Evolutionary conservation across 352 stramenopile genomes (phyloP).

Genomic region (Globisporangium parvum): DNA sequence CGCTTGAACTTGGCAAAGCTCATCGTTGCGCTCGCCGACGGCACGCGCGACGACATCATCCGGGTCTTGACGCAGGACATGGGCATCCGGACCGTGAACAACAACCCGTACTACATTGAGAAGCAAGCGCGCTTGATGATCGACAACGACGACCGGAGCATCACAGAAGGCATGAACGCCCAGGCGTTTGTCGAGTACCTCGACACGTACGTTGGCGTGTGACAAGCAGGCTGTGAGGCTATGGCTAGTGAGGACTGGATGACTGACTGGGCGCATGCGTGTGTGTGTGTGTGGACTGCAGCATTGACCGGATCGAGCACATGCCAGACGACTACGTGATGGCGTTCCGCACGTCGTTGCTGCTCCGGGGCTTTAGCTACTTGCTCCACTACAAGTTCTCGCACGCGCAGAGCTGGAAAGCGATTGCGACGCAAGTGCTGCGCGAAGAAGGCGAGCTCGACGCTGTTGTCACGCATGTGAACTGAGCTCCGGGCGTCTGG

Average conservation of each 20-base stretch:
- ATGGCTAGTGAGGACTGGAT: too few relatives aligned
- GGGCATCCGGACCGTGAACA: slow-evolving; percentile 66
- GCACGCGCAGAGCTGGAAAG: slow-evolving; percentile 76
- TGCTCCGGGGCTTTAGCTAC: slow-evolving; percentile 83
- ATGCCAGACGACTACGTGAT: slow-evolving; percentile 86
- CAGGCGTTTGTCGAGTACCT: slow-evolving; percentile 84
- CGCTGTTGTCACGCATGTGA: neutral
- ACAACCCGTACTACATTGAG: slow-evolving; percentile 78
- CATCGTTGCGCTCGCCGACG: slow-evolving; percentile 77
- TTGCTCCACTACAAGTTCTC: slow-evolving; percentile 84
- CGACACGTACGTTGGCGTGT: slow-evolving; percentile 51
- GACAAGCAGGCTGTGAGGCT: too few relatives aligned
- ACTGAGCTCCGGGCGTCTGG: too few relatives aligned
- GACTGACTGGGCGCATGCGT: too few relatives aligned
- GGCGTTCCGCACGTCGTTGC: slow-evolving; percentile 78
- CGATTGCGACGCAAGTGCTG: slow-evolving; percentile 56
- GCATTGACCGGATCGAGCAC: slow-evolving; percentile 75
- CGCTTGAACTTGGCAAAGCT: slow-evolving; percentile 71
- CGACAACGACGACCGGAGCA: slow-evolving; percentile 74
- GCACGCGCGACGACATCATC: slow-evolving; percentile 70
- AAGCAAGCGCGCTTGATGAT: slow-evolving; percentile 83
- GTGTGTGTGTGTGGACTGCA: slow-evolving; percentile 11
- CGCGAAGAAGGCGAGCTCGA: slow-evolving; percentile 23
- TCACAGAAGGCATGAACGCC: slow-evolving; percentile 82
- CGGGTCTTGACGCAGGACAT: slow-evolving; percentile 70